Conservation (phyloP, 2,329 filamentous ascomycete species). For the Knoxdaviesia proteae region DNA sequence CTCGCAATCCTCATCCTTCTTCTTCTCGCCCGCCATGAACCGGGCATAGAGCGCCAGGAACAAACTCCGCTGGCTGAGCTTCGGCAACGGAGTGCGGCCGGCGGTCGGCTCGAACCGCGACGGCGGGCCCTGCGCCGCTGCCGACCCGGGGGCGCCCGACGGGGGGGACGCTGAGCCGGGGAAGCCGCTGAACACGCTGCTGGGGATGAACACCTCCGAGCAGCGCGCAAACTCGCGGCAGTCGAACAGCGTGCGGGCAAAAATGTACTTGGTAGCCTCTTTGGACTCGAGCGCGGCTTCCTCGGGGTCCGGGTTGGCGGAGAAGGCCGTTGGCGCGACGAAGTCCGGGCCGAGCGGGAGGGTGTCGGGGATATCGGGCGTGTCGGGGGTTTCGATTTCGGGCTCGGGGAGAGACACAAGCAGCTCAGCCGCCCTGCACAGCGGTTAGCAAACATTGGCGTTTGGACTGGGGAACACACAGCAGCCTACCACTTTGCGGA, state of each 20-base stretch:
- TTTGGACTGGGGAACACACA: background rate
- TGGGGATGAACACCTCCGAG: conserved; percentile 70
- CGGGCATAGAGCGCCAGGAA: conserved; percentile 88
- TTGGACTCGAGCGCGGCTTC: conserved; percentile 59
- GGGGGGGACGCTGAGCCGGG: conserved; percentile 14
- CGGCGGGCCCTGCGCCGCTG: no score
- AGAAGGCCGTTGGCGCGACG: conserved; percentile 11
- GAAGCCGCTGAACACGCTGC: conserved; percentile 50
- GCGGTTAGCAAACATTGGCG: background rate
- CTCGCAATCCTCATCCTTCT: conserved; percentile 88
- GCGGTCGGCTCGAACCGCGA: conserved; percentile 1
- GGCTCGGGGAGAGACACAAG: conserved; percentile 58
- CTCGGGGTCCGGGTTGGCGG: conserved; percentile 41
- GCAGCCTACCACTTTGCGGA: conserved; percentile 71
- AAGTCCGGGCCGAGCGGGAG: no score
- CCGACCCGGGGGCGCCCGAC: no score
- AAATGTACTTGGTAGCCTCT: conserved; percentile 65
- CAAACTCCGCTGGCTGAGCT: conserved; percentile 71
- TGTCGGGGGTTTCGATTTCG: conserved; percentile 19
- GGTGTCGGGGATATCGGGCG: no score
- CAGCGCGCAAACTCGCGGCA: conserved; percentile 90
- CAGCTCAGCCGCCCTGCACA: conserved; percentile 71
- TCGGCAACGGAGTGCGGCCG: conserved; percentile 19
- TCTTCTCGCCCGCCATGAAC: conserved; percentile 83
- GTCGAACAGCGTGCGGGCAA: conserved; percentile 89